Percentiles rank a stretch among this genome's conserved stretches.
Evolutionary conservation across 2,329 filamentous ascomycete species (phyloP).

Genomic region (Dothistroma septosporum): DNA sequence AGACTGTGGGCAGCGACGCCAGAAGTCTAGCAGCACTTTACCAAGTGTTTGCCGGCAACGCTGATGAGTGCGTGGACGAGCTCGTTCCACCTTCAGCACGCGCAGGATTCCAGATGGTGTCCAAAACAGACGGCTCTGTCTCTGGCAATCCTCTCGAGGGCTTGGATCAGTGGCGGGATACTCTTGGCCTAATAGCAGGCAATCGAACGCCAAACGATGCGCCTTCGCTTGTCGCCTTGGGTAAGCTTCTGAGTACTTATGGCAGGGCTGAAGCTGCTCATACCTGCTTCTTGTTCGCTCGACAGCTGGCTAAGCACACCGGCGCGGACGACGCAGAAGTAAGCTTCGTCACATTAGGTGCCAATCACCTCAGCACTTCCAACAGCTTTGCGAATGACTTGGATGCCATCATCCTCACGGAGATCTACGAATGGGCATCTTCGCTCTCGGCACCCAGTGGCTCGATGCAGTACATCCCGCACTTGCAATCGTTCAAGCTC

Average conservation of each 20-base stretch:
- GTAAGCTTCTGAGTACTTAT: constrained; percentile 77
- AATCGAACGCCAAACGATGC: constrained; percentile 81
- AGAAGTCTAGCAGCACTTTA: constrained; percentile 89
- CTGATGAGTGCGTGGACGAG: constrained; percentile 91
- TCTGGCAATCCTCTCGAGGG: constrained; percentile 74
- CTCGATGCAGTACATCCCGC: constrained; percentile 56
- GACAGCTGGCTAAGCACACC: constrained; percentile 65
- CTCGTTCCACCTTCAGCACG: constrained; percentile 89
- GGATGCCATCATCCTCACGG: constrained; percentile 87
- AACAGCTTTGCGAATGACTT: constrained; percentile 69
- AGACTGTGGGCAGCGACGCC: constrained; percentile 71
- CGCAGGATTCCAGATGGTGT: constrained; percentile 86
- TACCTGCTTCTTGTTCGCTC: constrained; percentile 86
- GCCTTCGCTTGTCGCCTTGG: constrained; percentile 72
- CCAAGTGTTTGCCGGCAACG: constrained; percentile 88
- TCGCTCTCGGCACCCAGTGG: constrained; percentile 56
- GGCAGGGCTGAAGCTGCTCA: constrained; percentile 87
- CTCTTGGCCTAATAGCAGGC: constrained; percentile 75
- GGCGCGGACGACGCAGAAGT: constrained; percentile 77
- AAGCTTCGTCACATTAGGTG: constrained; percentile 78
- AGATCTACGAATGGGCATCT: constrained; percentile 88
- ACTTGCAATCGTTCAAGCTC: constrained; percentile 86
- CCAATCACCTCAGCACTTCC: constrained; percentile 69
- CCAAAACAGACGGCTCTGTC: constrained; percentile 60
- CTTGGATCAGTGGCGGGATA: constrained; percentile 91